These are phyloP conservation scores for Aspergillus bridgeri DNA, from an alignment of 495 filamentous ascomycete genomes.

Conservation along the genomic window DNA sequence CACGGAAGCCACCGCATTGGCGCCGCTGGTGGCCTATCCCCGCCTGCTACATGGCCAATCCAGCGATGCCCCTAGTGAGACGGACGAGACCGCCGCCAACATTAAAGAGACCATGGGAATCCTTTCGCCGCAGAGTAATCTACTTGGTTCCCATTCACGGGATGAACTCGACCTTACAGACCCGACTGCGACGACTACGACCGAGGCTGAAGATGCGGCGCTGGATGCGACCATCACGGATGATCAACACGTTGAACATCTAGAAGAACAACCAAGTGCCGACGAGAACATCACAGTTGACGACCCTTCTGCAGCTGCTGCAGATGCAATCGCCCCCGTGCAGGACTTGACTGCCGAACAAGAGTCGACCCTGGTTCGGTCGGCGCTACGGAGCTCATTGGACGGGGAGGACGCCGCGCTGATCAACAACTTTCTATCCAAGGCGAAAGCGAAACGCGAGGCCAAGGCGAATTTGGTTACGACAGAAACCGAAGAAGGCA, in stretches of 20 bases:
- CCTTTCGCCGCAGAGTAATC: constrained; percentile 2
- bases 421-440: constrained; percentile 59
- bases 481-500: constrained; percentile 21
- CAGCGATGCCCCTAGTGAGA: neutral
- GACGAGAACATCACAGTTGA: constrained; percentile 6
- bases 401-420: constrained; percentile 56
- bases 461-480: constrained; percentile 39
- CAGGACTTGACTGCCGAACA: constrained; percentile 30
- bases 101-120: constrained; percentile 15
- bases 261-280: constrained; percentile 3
- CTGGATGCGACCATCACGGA: constrained; percentile 14
- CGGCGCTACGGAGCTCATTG: constrained; percentile 42
- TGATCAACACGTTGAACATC: constrained; percentile 9
- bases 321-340: constrained; percentile 16
- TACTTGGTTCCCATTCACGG: neutral
- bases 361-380: constrained; percentile 38
- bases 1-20: constrained; percentile 10
- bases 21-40: constrained; percentile 20
- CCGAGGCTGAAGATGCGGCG: neutral
- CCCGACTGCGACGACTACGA: constrained; percentile 8
- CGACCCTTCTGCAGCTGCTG: neutral
- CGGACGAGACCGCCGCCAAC: constrained; percentile 10
- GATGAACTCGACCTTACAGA: neutral
- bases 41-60: constrained; percentile 20
- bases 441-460: constrained; percentile 57